Evolutionary conservation across 257 asterid species (phyloP).

Genomic region (Capsicum chinense): DNA sequence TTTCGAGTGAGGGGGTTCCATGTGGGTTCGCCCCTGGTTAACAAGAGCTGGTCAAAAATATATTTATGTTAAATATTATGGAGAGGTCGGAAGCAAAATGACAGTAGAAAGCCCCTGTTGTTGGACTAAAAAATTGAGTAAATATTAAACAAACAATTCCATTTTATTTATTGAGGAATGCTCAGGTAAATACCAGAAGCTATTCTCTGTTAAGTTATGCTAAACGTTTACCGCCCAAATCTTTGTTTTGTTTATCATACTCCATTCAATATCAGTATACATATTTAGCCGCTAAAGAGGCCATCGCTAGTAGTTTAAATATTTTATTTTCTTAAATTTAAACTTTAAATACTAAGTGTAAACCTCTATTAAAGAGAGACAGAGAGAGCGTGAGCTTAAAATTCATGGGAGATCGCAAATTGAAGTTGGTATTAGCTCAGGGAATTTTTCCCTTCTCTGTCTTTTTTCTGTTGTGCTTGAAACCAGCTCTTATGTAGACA

Average conservation of each 20-base stretch:
- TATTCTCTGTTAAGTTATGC: neutral
- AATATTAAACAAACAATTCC: neutral
- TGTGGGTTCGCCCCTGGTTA: too few species aligned
- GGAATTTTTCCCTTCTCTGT: neutral
- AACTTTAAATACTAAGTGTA: too few species aligned
- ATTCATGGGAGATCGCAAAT: too few species aligned
- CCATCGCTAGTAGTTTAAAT: too few species aligned
- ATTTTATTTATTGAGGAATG: neutral
- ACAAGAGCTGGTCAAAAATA: neutral
- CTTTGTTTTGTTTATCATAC: neutral
- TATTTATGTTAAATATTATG: neutral
- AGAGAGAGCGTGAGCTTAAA: too few species aligned
- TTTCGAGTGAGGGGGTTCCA: too few species aligned
- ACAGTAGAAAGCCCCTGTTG: neutral
- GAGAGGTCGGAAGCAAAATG: neutral
- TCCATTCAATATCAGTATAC: neutral
- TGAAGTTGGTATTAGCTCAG: too few species aligned
- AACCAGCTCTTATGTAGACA: neutral
- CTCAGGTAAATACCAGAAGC: neutral
- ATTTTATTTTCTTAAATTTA: too few species aligned
- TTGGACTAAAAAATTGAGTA: conserved; percentile 10
- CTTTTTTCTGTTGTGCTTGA: neutral
- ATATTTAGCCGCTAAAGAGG: neutral
- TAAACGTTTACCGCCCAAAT: neutral
- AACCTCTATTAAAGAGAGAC: too few species aligned